Percentiles rank a stretch among this genome's conserved stretches.
Evolutionary conservation across 1,284 basidiomycete species (phyloP).

Genomic region (Macrocystidia cucumis): DNA sequence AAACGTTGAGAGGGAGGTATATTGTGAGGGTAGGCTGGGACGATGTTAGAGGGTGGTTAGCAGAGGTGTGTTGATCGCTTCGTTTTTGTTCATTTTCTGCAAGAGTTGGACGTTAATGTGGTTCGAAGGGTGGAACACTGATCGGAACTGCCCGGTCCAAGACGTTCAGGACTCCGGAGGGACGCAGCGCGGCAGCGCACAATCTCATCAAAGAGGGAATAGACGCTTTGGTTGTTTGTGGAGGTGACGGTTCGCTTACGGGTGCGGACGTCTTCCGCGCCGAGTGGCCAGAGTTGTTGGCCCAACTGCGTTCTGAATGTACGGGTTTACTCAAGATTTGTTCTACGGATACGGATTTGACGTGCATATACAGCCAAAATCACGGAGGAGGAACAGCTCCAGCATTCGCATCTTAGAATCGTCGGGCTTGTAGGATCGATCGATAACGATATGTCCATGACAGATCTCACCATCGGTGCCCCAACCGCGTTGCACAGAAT

Average conservation of each 20-base stretch:
- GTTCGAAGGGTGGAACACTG: conserved; percentile 95
- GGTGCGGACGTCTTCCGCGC: conserved; percentile 91
- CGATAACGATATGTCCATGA: conserved; percentile 99
- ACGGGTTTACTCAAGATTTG: conserved; percentile 7
- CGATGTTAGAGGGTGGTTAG: conserved; percentile 94
- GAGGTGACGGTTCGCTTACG: conserved; percentile 94
- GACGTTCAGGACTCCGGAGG: conserved; percentile 83
- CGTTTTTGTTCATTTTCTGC: conserved; percentile 1
- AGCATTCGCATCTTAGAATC: conserved; percentile 85
- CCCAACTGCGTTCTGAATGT: conserved; percentile 60
- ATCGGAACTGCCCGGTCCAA: conserved; percentile 93
- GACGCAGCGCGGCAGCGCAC: conserved; percentile 78
- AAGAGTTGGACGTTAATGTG: no score
- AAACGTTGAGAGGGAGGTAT: conserved; percentile 83
- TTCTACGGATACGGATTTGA: conserved; percentile 3
- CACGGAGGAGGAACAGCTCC: conserved; percentile 61
- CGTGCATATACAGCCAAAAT: conserved; percentile 49
- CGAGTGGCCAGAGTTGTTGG: conserved; percentile 88
- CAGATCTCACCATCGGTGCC: conserved; percentile 95
- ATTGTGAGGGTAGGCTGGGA: conserved; percentile 98
- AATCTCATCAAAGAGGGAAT: conserved; percentile 96
- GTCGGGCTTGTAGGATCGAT: conserved; percentile 97
- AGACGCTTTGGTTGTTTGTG: conserved; percentile 94
- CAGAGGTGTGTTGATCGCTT: conserved; percentile 49
- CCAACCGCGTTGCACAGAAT: conserved; percentile 94